Evolutionary conservation across 2,329 filamentous ascomycete genomes (phyloP), one percentile per base, ranked within the genome.

Genomic region (Exophiala aquamarina): DNA sequence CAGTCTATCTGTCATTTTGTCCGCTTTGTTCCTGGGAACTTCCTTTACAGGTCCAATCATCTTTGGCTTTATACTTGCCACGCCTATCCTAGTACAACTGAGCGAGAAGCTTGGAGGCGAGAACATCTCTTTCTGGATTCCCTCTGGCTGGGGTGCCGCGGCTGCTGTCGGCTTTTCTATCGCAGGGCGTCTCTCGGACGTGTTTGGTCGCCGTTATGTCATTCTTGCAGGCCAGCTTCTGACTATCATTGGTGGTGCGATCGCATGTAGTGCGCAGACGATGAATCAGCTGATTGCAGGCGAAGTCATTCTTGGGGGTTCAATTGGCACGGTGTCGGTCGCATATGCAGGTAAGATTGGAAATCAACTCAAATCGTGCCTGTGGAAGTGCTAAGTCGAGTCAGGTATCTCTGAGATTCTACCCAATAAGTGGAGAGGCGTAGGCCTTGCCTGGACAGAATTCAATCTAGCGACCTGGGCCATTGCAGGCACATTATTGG

Each of bases 281-380:
- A 52, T 52, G 50, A 52, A 52, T 21, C 50, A 52, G 28, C 45
- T 52, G 29, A 54, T 54, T 35, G 51, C 51, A 18, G 48, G 47
- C 28, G 42, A 45, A 36, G 51, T 54, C 10, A 52, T 54, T 11
- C 41, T 54, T 19, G 51, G 51, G 39, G 44, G 40, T 14, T 54
- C 51, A 14, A 50, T 48, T 14, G 49, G 48, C 28, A 50, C 48
- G 13, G 48, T 51, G 3, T 54, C 48, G 9, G 47, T 48, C 21
- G 49, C 47, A 9, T 54, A 51, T 42, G 48, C 44, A 39, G 51
- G 44, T 50, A 32, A 42, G 47, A 26, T 26, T 26, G 23, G 6
- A 11, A 26, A 11, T 18, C 36, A 19, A 19, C 36, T 20, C 38
- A 20, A 19, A 31, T 28, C 7, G 19, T 39, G 14, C 10, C 7